These are phyloP conservation scores for Cryptococcus sp. DNA, from an alignment of 1,284 basidiomycete species.

Conservation along the genomic window DNA sequence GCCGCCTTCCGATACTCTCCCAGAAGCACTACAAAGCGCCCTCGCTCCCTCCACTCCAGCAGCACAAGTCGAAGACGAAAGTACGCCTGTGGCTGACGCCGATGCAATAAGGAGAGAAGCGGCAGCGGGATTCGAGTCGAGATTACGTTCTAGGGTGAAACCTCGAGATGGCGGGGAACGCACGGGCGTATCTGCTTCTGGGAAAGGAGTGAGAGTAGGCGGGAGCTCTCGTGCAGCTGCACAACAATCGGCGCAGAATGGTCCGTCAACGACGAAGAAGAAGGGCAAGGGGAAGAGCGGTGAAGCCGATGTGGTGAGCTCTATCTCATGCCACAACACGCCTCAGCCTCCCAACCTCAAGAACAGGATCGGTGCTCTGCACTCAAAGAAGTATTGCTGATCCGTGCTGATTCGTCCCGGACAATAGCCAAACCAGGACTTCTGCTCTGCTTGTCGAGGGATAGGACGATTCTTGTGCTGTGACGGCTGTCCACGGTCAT, in stretches of 20 bases:
- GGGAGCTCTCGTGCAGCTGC: conserved; percentile 20
- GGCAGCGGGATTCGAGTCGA: conserved; percentile 27
- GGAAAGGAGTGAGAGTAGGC: conserved; percentile 45
- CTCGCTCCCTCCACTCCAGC: neutral
- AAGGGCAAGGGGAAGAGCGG: conserved; percentile 37
- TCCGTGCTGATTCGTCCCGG: neutral
- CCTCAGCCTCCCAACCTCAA: neutral
- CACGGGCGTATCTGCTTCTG: conserved; percentile 42
- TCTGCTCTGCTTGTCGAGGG: conserved; percentile 83
- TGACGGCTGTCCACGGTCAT: conserved; percentile 93
- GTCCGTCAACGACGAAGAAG: conserved; percentile 15
- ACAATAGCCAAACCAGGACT: conserved; percentile 83
- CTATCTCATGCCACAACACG: neutral
- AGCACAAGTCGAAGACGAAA: neutral
- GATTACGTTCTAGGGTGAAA: conserved; percentile 22
- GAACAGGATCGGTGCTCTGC: neutral
- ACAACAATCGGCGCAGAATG: neutral
- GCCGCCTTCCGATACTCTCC: conserved; percentile 22
- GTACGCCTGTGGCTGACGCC: conserved; percentile 12
- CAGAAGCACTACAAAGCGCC: conserved; percentile 24
- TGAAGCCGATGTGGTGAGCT: conserved; percentile 31
- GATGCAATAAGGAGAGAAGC: conserved; percentile 32
- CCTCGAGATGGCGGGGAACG: conserved; percentile 27
- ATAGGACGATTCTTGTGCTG: conserved; percentile 83
- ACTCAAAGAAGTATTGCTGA: neutral